Conservation (phyloP, 2,329 filamentous ascomycete genomes). For the Sporothrix inflata region DNA sequence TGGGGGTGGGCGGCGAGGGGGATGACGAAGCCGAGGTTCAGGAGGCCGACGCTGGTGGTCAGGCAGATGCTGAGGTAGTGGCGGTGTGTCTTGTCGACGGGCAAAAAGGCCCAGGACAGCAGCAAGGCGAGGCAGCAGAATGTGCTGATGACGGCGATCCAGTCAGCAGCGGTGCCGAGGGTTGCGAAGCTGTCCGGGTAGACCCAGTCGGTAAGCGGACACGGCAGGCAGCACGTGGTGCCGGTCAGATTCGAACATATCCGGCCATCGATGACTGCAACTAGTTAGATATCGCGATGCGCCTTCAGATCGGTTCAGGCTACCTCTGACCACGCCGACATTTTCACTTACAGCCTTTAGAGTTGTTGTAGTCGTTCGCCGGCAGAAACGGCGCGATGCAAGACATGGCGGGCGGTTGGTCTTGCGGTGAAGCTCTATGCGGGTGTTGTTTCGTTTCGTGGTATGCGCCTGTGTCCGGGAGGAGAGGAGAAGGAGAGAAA, state of each 20-base stretch:
- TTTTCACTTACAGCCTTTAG: slow-evolving; percentile 32
- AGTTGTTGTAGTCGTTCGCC: slow-evolving; percentile 30
- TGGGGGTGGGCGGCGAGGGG: slow-evolving; percentile 77
- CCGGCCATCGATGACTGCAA: slow-evolving; percentile 59
- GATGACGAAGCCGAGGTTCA: slow-evolving; percentile 91
- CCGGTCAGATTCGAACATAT: slow-evolving; percentile 54
- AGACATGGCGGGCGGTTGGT: slow-evolving; percentile 23
- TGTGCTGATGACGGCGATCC: slow-evolving; percentile 76
- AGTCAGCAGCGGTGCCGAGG: slow-evolving; percentile 71
- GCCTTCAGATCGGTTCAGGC: background rate
- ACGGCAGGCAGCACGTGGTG: slow-evolving; percentile 82
- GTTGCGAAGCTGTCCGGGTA: slow-evolving; percentile 63
- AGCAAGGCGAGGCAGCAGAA: slow-evolving; percentile 75
- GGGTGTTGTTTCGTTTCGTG: background rate
- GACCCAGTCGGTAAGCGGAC: slow-evolving; percentile 80
- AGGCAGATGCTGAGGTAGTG: slow-evolving; percentile 94
- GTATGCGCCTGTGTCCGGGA: background rate
- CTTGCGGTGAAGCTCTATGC: background rate
- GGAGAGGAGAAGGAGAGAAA: background rate
- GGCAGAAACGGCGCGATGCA: slow-evolving; percentile 30
- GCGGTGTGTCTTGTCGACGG: slow-evolving; percentile 84
- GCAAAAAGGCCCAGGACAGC: slow-evolving; percentile 76
- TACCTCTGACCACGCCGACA: background rate
- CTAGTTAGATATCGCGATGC: too few species aligned
- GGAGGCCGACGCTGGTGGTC: slow-evolving; percentile 72